Base-by-base conservation (phyloP, 768 basidiomycete species). In the Ramaria rubella region DNA sequence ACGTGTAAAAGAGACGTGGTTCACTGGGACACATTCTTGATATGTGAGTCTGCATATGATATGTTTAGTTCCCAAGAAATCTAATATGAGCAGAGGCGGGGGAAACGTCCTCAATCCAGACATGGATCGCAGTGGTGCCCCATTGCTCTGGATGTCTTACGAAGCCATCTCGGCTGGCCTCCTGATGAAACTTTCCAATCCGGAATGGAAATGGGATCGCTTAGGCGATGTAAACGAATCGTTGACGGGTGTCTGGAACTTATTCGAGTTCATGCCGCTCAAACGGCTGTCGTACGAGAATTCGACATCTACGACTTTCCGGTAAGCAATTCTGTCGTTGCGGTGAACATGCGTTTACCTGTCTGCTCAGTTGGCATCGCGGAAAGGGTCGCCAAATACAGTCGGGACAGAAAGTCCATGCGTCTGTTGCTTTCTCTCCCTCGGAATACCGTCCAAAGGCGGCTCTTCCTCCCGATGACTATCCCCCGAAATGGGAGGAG, bases 1-100 rank as follows among this genome's bases (percentile, higher is more conserved):
- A 14, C 64, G 60, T 59, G 52, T 74, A 29, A 73, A 72, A 56
- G 74, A 75, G 46, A 71, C 73, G 23, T 76, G 75, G 75, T 75
- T 75, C 58, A 63, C 73, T 1, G 75, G 74, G 27, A 58, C 55
- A 51, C 73, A 75, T 58, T 68, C 70, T 0, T 73, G n/a, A 76
- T 52, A 63, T 73, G 75, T 75, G 58, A n/a, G 69, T 68, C 19
- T 45, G 43, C 7, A 7, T n/a, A 9, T 19, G 9, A 9, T 19
- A 21, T 24, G 7, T 8, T 7, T 24, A 7, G 7, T 24, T 45
- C 43, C 24, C 43, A 8, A 17, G 8, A 19, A 7, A 17, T 45
- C 17, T 34, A 14, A 38, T 15, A 0, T 26, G 23, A 49, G 24
- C 14, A 65, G 63, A 30, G 64, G 68, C 15, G 62, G 64, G 19